Base-by-base conservation (phyloP, 2,329 filamentous ascomycete genomes). In the Plenodomus biglobosus region DNA sequence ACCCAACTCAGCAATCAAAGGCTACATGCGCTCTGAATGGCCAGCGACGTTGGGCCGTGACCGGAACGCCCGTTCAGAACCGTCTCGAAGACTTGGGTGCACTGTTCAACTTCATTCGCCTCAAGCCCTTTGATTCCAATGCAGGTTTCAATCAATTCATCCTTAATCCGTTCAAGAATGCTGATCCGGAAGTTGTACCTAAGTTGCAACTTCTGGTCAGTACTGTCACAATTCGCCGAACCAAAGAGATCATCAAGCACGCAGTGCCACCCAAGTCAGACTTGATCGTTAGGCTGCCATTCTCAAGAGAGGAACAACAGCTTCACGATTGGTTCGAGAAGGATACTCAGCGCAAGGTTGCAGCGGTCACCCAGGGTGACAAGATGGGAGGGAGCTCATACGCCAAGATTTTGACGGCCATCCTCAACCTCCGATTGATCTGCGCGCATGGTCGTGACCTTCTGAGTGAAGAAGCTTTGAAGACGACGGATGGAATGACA, bases 381-480 rank as follows among this genome's bases (percentile, higher is more conserved):
- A 86, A 84, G 54, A 78, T 94, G 42, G 88, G 87, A 35, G 92
- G 92, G 36, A 90, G 87, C 58, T 87, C 88, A n/a, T 96, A 96
- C 65, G 92, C 94, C 39, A 90, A 96, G 61, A 94, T 99, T 39
- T 75, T 99, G 52, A 92, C 94, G 56, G 89, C 90, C 3, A 96
- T 99, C 64, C 81, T 95, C 57, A 87, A 92, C 22, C 82, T 99
- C 16, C 88, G 94, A 8, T 80, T 95, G 35, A 87, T 97, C 42
- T 96, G 92, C 66, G 94, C 92, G 1, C 92, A 96, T 68, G 94
- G 94, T n/a, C 88, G 87, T 56, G 92, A 97, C 51, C 81, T 99
- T 7, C 80, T 99, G 2, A 89, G 85, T 47, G 85, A 92, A 30
- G 87, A 92, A 17, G 92, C 97, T 62, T 76, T 95, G 38, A 85